These are phyloP conservation scores for Nicotiana otophora DNA, from an alignment of 257 asterid species.

Conservation along the genomic window DNA sequence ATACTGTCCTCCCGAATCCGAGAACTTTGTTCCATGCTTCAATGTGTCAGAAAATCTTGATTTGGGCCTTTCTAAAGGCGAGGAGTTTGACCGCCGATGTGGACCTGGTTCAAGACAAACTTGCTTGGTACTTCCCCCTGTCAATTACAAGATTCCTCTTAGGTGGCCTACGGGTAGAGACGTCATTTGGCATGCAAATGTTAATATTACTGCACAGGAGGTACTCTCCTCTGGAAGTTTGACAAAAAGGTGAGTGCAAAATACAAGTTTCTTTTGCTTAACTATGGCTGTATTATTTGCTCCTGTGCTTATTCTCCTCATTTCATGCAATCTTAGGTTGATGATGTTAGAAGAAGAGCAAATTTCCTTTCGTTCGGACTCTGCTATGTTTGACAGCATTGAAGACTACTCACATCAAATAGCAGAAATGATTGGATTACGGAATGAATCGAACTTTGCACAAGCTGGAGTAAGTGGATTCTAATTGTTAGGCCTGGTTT, in stretches of 20 bases:
- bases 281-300: neutral
- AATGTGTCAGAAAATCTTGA: constrained; percentile 75
- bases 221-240: constrained; percentile 91
- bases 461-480: constrained; percentile 81
- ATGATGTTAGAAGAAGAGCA: constrained; percentile 99
- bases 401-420: constrained; percentile 98
- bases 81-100: constrained; percentile 68
- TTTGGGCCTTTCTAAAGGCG: constrained; percentile 56
- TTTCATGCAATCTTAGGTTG: constrained; percentile 51
- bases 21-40: constrained; percentile 86
- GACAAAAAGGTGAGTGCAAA: constrained; percentile 72
- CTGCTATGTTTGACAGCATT: constrained; percentile 75
- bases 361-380: constrained; percentile 87
- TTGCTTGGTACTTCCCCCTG: constrained; percentile 88
- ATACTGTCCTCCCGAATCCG: constrained; percentile 68
- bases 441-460: constrained; percentile 76
- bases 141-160: constrained; percentile 74
- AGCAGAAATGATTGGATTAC: constrained; percentile 90
- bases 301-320: neutral
- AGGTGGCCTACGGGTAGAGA: constrained; percentile 97
- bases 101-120: constrained; percentile 43
- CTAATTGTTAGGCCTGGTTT: constrained; percentile 1
- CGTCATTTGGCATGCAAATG: constrained; percentile 96
- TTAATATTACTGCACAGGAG: constrained; percentile 95
- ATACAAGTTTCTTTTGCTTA: constrained; percentile 13